A percentile compares a stretch with the other conserved stretches of the same genome.
Evolutionary conservation across 2,329 filamentous ascomycete genomes (phyloP).

Genomic region (Nigrospora oryzae): DNA sequence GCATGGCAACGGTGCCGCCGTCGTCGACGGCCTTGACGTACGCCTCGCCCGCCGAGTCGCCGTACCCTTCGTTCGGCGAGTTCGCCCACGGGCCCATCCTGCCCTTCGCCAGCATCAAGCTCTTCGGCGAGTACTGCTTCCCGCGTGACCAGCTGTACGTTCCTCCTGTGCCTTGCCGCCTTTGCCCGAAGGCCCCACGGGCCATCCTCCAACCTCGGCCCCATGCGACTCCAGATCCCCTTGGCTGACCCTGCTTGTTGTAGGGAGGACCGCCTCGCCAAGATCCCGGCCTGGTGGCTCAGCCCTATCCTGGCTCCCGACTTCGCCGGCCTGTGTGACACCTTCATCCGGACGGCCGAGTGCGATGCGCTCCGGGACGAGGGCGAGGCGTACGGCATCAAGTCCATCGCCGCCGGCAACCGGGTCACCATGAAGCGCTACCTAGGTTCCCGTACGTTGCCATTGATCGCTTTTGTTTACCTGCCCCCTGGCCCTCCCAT

Average conservation of each 20-base stretch:
- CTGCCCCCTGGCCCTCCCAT: no score
- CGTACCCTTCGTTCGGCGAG: conserved; percentile 23
- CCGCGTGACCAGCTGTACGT: conserved; percentile 13
- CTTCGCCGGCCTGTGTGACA: conserved; percentile 22
- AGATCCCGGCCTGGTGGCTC: conserved; percentile 25
- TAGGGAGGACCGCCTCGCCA: conserved; percentile 10
- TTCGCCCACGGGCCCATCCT: conserved; percentile 23
- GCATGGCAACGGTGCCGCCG: conserved; percentile 23
- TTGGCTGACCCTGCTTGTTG: no score
- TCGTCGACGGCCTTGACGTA: conserved; percentile 16
- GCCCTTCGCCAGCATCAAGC: conserved; percentile 23
- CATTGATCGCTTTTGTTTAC: no score
- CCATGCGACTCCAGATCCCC: no score
- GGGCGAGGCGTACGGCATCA: conserved; percentile 35
- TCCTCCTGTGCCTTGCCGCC: no score
- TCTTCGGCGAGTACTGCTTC: conserved; percentile 19
- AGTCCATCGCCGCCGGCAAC: conserved; percentile 32
- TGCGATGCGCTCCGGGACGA: conserved; percentile 37
- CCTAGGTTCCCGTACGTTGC: conserved; percentile 23
- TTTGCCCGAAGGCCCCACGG: no score
- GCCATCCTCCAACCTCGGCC: no score
- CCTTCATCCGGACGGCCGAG: conserved; percentile 23
- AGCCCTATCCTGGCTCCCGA: conserved; percentile 20
- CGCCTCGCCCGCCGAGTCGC: conserved; percentile 22
- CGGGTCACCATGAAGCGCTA: conserved; percentile 37